Conservation (phyloP, 306 rosid genomes). For the Gynostemma pentaphyllum region DNA sequence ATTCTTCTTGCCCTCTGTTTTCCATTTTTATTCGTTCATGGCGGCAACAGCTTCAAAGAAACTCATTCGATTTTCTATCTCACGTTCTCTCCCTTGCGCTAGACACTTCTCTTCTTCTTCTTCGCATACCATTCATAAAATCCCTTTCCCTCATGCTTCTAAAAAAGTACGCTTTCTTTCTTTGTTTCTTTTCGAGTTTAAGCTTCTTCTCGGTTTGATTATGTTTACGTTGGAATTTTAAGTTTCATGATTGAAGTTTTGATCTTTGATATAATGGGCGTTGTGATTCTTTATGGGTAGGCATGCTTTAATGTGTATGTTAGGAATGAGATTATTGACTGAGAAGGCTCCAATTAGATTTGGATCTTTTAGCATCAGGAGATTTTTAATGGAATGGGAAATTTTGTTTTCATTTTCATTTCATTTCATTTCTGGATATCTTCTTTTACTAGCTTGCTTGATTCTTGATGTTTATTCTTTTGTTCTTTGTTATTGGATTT, state of each 20-base stretch:
- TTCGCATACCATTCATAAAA: slow-evolving; percentile 41
- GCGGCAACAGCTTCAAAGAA: slow-evolving; percentile 65
- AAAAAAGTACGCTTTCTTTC: slow-evolving; percentile 42
- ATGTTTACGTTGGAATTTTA: neutral
- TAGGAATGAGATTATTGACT: neutral
- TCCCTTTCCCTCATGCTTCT: slow-evolving; percentile 60
- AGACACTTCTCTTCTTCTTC: slow-evolving; percentile 55
- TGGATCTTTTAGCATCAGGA: neutral
- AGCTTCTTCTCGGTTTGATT: neutral
- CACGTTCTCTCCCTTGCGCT: slow-evolving; percentile 22
- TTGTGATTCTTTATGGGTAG: neutral
- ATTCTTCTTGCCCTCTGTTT: neutral
- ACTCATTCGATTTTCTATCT: slow-evolving; percentile 27
- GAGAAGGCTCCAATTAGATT: neutral
- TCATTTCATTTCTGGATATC: neutral
- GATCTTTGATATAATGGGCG: neutral
- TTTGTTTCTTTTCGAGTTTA: neutral
- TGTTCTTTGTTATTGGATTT: neutral
- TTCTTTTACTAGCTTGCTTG: neutral
- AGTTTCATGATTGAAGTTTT: neutral
- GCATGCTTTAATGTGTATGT: neutral
- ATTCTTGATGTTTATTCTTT: neutral
- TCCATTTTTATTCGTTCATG: slow-evolving; percentile 25
- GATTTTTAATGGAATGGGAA: neutral
- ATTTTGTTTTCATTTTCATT: neutral